Base-by-base conservation (phyloP, 2,329 filamentous ascomycete species). In the Metarhizium anisopliae region DNA sequence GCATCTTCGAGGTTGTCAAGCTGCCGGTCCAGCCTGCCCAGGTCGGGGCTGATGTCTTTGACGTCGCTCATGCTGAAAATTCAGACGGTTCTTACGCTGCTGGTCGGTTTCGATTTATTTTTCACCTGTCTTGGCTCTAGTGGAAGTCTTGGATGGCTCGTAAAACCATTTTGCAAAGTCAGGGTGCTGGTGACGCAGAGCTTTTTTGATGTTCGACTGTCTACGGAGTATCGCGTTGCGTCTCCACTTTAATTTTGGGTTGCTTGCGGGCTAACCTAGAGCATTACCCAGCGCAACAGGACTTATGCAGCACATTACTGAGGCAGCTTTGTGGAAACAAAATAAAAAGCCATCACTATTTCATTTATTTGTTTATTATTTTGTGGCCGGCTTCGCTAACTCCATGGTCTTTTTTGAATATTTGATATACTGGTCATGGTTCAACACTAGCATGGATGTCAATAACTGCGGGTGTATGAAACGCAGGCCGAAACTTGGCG, bases 1-100 rank as follows among this genome's bases (percentile, higher is more conserved):
- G 82, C 78, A 40, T 85, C 81, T 67, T 95, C 84, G 50, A 97
- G 80, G 55, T 86, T 82, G 71, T 95, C 89, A 52, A 97, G 82
- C 68, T 91, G 84, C 62, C 83, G 81, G 61, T 90, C 86, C 53
- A 96, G 83, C 68, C 85, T 81, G 64, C 88, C 83, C 52, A 95
- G 76, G 53, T 89, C 80, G 35, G 86, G 82, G 10, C 79, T 72
- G 54, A 94, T 77, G 65, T 87, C 79, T 52, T 74, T 74, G 50
- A 74, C 67, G 60, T 71, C 70, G 38, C 71, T 58, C 74, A 76
- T 76, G 20, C 43, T 47, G 49, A 25, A 4, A 14, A 1, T 16
- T 0, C 25, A n/a, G 43, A 25, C 11, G n/a, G 7, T 25, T 7
- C 8, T 10, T 47, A 25, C 20, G 13, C 7, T 8, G 2, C 20